phyloP scores from a whole-genome alignment of 2,329 filamentous ascomycete species.

The Didymosphaeria variabile region DNA sequence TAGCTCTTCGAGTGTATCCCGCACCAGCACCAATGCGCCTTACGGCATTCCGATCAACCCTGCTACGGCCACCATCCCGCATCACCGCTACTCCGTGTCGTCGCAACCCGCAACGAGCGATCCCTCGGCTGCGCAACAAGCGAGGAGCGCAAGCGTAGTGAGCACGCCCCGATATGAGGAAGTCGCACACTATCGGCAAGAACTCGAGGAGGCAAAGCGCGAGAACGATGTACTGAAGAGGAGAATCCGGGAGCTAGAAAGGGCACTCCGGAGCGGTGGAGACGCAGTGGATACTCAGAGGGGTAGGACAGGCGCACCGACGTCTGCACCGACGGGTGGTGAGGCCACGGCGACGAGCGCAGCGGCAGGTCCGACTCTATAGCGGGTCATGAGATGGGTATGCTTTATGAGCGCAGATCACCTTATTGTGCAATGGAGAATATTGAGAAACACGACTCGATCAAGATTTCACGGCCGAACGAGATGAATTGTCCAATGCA shows the following conservation, averaged over 20 bases:
- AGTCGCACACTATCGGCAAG: constrained; percentile 54
- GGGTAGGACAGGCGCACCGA: constrained; percentile 41
- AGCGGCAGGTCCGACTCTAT: constrained; percentile 8
- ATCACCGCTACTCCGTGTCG: constrained; percentile 45
- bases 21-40: constrained; percentile 30
- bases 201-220: constrained; percentile 59
- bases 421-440: not conserved
- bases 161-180: constrained; percentile 54
- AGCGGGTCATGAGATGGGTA: constrained; percentile 17
- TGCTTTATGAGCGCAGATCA: constrained; percentile 7
- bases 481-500: not conserved
- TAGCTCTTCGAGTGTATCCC: constrained; percentile 63
- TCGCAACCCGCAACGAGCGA: constrained; percentile 40
- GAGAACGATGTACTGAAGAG: constrained; percentile 60
- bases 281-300: constrained; percentile 35
- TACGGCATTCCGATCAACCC: constrained; percentile 31
- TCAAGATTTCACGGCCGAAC: constrained; percentile 18
- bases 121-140: constrained; percentile 31
- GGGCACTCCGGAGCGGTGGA: constrained; percentile 42
- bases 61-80: constrained; percentile 34
- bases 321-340: constrained; percentile 15
- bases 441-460: not conserved
- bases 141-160: constrained; percentile 45
- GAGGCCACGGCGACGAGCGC: constrained; percentile 11
- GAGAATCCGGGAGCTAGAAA: constrained; percentile 58